Evolutionary conservation across 1,284 basidiomycete genomes (phyloP), one percentile per base, ranked within the genome.

Genomic region (Rhodotorula sp.): DNA sequence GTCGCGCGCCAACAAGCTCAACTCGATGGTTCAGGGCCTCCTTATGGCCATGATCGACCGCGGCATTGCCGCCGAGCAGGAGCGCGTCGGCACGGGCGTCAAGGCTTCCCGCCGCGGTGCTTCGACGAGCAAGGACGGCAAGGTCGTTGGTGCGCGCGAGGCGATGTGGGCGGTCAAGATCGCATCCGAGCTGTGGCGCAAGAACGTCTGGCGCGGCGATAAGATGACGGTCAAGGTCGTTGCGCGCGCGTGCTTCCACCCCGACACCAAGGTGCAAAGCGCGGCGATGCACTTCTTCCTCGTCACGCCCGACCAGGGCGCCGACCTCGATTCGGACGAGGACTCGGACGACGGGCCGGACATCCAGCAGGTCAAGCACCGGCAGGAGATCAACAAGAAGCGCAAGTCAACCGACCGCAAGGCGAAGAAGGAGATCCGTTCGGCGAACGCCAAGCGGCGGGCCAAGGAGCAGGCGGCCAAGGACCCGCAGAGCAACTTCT

Each of bases 281-380:
- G 94, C 94, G 0, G 93, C 94, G 3, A 84, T 97, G n/a, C 93
- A 98, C 83, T 99, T 99, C 84, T 99, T 99, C 85, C 87, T 99
- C 29, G 92, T 92, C 7, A 88, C 86, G 64, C 89, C 92, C 56
- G 74, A 74, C 39, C 61, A 65, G 2, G 61, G 55, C n/a, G 87
- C 91, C 44, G 86, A 87, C 66, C 61, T 37, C 34, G 87, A 90
- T 32, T 81, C 80, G 66, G 89, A 88, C 65, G 89, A 89, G 58
- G 88, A 90, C 9, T 88, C 89, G 66, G 71, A 73, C 37, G 64
- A 69, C 32, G 88, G 88, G 15, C 90, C 91, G 63, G 86, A 92
- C 78, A 84, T 91, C 55, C 89, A 86, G 78, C 84, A 87, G 58
- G 85, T 96, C 66, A 89, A 91, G 76, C 94, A 97, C 80, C 87